Conservation (phyloP, 1,284 basidiomycete species). For the Boletus mariae region DNA sequence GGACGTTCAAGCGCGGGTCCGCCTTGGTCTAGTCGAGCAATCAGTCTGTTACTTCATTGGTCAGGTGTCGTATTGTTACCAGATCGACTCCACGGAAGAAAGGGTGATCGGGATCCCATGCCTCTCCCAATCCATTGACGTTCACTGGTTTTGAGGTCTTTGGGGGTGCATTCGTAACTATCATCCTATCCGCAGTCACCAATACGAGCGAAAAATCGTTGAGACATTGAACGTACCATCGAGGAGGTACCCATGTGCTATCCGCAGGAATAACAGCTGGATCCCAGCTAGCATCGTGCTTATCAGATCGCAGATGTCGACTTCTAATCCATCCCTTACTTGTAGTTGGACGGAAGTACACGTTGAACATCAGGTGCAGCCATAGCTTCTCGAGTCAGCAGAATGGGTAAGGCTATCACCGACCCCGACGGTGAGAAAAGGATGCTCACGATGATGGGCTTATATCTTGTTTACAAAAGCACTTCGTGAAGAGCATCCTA, state of each 20-base stretch:
- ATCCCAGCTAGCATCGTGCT: constrained; percentile 20
- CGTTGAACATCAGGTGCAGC: constrained; percentile 22
- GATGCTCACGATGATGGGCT: not conserved
- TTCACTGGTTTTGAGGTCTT: not conserved
- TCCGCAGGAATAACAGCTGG: constrained; percentile 18
- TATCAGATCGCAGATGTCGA: constrained; percentile 2
- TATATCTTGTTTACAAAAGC: not conserved
- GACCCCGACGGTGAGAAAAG: not conserved
- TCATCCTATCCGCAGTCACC: constrained; percentile 17
- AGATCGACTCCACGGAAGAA: constrained; percentile 26
- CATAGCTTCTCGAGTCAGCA: constrained; percentile 7
- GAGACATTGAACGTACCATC: constrained; percentile 11
- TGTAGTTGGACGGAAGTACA: constrained; percentile 13
- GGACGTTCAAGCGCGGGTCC: constrained; percentile 22
- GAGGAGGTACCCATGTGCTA: constrained; percentile 28
- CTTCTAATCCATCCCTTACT: constrained; percentile 7
- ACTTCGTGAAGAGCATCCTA: not conserved
- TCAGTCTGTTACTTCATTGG: not conserved
- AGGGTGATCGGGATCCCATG: constrained; percentile 16
- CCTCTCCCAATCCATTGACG: constrained; percentile 26
- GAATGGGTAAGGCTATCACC: not conserved
- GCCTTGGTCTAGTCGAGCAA: constrained; percentile 17
- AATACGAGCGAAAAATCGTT: too few relatives aligned
- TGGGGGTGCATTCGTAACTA: constrained; percentile 6
- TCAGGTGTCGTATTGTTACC: constrained; percentile 8